These are phyloP conservation scores for Pichia sp. DNA, from an alignment of 1,139 yeast genomes.

Conservation along the genomic window DNA sequence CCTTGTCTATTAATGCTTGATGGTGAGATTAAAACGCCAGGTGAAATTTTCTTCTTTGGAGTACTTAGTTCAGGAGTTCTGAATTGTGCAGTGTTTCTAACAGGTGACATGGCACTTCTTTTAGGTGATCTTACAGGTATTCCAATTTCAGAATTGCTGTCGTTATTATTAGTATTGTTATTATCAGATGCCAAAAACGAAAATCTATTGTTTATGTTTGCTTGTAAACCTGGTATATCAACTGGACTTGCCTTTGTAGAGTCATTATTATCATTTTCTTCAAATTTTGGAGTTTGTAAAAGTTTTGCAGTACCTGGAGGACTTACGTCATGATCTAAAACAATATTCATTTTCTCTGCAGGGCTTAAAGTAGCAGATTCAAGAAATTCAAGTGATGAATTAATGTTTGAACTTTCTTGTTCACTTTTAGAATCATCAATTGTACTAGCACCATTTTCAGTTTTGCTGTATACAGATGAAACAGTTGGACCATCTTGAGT, in stretches of 20 bases:
- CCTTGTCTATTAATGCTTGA: constrained; percentile 9
- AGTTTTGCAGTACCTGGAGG: constrained; percentile 4
- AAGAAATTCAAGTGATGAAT: neutral
- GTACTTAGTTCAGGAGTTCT: constrained; percentile 18
- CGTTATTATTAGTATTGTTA: neutral
- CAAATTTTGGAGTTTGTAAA: constrained; percentile 2
- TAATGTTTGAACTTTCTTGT: neutral
- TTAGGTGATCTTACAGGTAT: constrained; percentile 19
- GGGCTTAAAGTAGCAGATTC: constrained; percentile 3
- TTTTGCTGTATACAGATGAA: constrained; percentile 6
- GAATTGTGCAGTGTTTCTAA: constrained; percentile 16
- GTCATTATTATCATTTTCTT: neutral
- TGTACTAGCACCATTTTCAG: neutral
- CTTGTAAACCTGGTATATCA: constrained; percentile 4
- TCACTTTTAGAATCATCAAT: neutral
- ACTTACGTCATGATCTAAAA: constrained; percentile 1
- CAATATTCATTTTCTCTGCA: constrained; percentile 8
- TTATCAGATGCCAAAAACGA: constrained; percentile 1
- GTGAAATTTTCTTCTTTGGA: constrained; percentile 10
- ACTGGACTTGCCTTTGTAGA: neutral
- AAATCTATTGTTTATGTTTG: neutral
- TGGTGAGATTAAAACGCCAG: constrained; percentile 9
- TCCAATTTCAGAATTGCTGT: constrained; percentile 6
- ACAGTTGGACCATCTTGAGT: constrained; percentile 1
- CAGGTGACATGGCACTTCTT: constrained; percentile 13